A percentile compares a stretch with the other conserved stretches of the same genome.
Conservation (phyloP, 2,329 filamentous ascomycete genomes). For the Colletotrichum phormii region DNA sequence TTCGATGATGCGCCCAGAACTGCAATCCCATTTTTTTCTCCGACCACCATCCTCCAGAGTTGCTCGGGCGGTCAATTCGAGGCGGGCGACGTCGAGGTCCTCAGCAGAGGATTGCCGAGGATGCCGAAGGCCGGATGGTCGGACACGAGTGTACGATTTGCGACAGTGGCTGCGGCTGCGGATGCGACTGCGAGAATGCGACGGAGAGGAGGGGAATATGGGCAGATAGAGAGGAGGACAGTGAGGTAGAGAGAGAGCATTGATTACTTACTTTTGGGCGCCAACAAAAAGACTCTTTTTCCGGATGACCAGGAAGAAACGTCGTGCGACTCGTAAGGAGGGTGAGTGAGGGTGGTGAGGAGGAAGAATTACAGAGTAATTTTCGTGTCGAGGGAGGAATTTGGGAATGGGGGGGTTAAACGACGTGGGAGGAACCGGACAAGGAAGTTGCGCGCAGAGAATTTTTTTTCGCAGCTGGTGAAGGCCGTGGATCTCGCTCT, state of each 20-base stretch:
- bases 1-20: slow-evolving; percentile 10
- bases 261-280: slow-evolving; percentile 64
- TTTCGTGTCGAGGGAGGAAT: slow-evolving; percentile 30
- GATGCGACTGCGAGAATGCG: slow-evolving; percentile 25
- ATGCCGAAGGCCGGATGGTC: slow-evolving; percentile 17
- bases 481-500: slow-evolving; percentile 35
- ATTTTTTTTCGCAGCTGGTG: slow-evolving; percentile 25
- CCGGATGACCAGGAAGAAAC: slow-evolving; percentile 45
- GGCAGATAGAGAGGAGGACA: slow-evolving; percentile 38
- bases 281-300: slow-evolving; percentile 51
- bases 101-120: slow-evolving; percentile 18
- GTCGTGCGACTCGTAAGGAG: slow-evolving; percentile 47
- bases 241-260: background rate
- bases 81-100: background rate
- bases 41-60: background rate
- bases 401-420: slow-evolving; percentile 23
- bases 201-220: slow-evolving; percentile 23
- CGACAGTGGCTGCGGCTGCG: slow-evolving; percentile 14
- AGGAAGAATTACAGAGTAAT: slow-evolving; percentile 31
- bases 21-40: background rate
- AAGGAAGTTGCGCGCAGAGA: slow-evolving; percentile 36
- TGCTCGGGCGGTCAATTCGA: background rate
- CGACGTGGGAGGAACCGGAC: slow-evolving; percentile 35
- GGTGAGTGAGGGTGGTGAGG: slow-evolving; percentile 23
- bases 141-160: slow-evolving; percentile 4